These are phyloP conservation scores for Geopyxis carbonaria DNA, from an alignment of 495 filamentous ascomycete genomes.

Conservation along the genomic window DNA sequence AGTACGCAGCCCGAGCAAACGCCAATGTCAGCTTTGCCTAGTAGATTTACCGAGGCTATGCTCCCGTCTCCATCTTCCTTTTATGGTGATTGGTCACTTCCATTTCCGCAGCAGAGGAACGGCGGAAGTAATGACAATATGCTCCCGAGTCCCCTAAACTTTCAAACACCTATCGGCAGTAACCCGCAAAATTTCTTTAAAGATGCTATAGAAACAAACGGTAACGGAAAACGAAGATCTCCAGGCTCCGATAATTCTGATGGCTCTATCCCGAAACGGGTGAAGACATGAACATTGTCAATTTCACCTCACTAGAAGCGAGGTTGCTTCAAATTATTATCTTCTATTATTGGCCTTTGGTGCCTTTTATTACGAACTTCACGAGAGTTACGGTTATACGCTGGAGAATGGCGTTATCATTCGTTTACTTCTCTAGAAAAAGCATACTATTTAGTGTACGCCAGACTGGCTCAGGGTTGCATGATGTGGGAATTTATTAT, in stretches of 20 bases:
- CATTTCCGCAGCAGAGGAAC: slow-evolving; percentile 5
- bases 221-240: slow-evolving; percentile 26
- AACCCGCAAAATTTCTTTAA: slow-evolving; percentile 30
- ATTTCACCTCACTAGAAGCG: background rate
- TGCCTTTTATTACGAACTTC: too few species aligned
- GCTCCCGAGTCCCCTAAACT: slow-evolving; percentile 77
- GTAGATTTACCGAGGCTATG: slow-evolving; percentile 68
- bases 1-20: slow-evolving; percentile 62
- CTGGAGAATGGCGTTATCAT: too few species aligned
- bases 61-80: slow-evolving; percentile 80
- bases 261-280: slow-evolving; percentile 24
- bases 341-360: too few species aligned
- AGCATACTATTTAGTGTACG: too few species aligned
- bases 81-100: slow-evolving; percentile 70
- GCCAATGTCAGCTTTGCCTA: slow-evolving; percentile 91
- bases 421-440: too few species aligned
- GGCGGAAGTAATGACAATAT: slow-evolving; percentile 55
- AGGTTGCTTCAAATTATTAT: too few species aligned
- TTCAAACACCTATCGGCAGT: slow-evolving; percentile 66
- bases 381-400: too few species aligned
- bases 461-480: too few species aligned
- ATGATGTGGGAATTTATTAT: too few species aligned
- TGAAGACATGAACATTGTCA: slow-evolving; percentile 20
- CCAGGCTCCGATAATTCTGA: slow-evolving; percentile 24
- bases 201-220: slow-evolving; percentile 27